Percentiles rank a stretch among this genome's conserved stretches.
Conservation (phyloP, 225 moss, liverwort and hornwort species). For the Physcomitrium patens region DNA sequence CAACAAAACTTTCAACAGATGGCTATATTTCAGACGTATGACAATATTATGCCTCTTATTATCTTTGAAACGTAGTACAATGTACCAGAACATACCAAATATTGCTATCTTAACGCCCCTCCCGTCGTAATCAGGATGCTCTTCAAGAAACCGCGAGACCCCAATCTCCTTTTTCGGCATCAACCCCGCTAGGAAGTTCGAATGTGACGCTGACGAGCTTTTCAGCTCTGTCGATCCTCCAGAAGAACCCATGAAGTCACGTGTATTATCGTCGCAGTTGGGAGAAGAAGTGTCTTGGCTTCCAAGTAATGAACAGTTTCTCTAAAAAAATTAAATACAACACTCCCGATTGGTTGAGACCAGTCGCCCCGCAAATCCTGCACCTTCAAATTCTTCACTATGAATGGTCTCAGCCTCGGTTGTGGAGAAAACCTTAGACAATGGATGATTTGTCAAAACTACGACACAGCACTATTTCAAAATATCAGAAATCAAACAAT, state of each 20-base stretch:
- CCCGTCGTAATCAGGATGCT: constrained; percentile 84
- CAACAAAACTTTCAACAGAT: not conserved
- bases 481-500: not conserved
- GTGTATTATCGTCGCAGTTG: constrained; percentile 28
- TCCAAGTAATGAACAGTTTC: constrained; percentile 35
- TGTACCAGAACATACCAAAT: constrained; percentile 62
- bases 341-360: constrained; percentile 39
- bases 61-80: too few relatives aligned
- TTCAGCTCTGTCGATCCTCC: constrained; percentile 44
- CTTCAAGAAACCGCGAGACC: constrained; percentile 75
- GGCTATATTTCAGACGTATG: too few relatives aligned
- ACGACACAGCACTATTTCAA: not conserved
- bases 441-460: constrained; percentile 16
- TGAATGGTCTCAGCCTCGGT: constrained; percentile 34
- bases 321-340: constrained; percentile 37
- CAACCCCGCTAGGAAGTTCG: constrained; percentile 76
- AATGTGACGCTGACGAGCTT: constrained; percentile 36
- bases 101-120: constrained; percentile 87
- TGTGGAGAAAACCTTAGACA: constrained; percentile 43
- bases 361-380: constrained; percentile 36
- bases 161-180: constrained; percentile 99
- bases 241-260: constrained; percentile 52
- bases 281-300: constrained; percentile 27
- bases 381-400: constrained; percentile 39
- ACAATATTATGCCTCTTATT: too few relatives aligned